Base-by-base conservation (phyloP, 768 basidiomycete species). In the Agaricus blazei region DNA sequence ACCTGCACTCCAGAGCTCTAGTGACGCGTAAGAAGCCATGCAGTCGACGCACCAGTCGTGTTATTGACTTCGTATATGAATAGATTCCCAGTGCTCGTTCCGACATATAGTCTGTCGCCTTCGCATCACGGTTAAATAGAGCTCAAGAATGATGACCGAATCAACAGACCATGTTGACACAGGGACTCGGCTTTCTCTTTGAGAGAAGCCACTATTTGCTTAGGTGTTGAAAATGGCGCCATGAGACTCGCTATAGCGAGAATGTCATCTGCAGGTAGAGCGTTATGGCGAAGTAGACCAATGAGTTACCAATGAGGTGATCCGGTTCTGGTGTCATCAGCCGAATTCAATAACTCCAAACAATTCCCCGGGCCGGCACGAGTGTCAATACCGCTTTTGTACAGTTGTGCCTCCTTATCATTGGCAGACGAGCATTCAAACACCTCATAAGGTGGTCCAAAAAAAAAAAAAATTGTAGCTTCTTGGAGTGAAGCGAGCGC, bases 131-230 rank as follows among this genome's bases (percentile, higher is more conserved):
- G 8, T 54, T 60, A 49, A 58, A 27, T 56, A 28, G 23, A 41
- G 28, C 28, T 45, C 51, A 43, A 12, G 41, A 42, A n/a, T 12
- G n/a, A 15, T 12, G 28, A 24, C 37, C 24, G 49, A 34, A 38
- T 36, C 15, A 38, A 26, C 59, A 59, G 63, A 70, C 81, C 77
- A 70, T 79, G 75, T 19, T 78, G 72, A 6, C 71, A 62, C 48
- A 79, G 53, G 19, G 78, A 72, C 43, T 81, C 80, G 26, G 75
- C 65, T 60, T 71, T 74, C 52, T 81, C 80, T 66, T 80, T 81
- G 54, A 81, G 66, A 6, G 76, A 76, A 14, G 70, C 64, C 27
- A 74, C 63, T 12, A 74, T 61, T 9, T 62, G 56, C 42, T 64
- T 68, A 11, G 75, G 75, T 4, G 63, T 40, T 23, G 63, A 57